Base-by-base conservation (phyloP, 1,284 basidiomycete species). In the Cryptococcus wingfieldii region DNA sequence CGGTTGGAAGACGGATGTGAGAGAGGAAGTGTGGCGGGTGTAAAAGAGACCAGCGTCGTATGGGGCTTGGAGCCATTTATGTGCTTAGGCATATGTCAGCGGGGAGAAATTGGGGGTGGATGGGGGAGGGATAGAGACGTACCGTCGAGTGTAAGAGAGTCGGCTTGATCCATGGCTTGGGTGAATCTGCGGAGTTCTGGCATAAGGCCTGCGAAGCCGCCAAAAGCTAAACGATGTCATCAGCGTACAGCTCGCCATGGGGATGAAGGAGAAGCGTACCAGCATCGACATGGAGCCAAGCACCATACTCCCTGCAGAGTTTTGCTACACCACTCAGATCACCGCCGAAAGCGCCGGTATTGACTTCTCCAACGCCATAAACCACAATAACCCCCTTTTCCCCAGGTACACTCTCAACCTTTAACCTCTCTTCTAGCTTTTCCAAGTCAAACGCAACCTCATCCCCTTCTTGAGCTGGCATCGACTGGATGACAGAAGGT, bases 11-110 rank as follows among this genome's bases (percentile, higher is more conserved):
- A 80, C 63, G 3, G 67, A 67, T 12, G 70, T 68, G 8, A 80
- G 72, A 2, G 67, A 52, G 4, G 52, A 31, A 3, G 59, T 19
- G 10, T 61, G 54, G 7, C 75, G 74, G 10, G 78, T 77, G 67
- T 78, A 80, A 74, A 82, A 81, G 2, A 81, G 51, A 3, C 80
- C 81, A 43, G 75, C 76, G 58, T 81, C 81, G 68, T 82, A 82
- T 4, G 81, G 81, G 0, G 80, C 77, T 77, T 78, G 48, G 16
- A 79, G 69, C 77, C 77, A 79, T 60, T 79, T 79, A 59, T 79
- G 78, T 12, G 68, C 77, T 78, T 50, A 25, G 7, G 14, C 59
- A 55, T 19, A 54, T 28, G 9, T 46, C 25, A 16, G 27, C 14
- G 14, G 3, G 16, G 41, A 42, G 41, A 42, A 2, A 8, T 3